Evolutionary conservation across 1,284 basidiomycete species (phyloP).

Genomic region (Melanopsichium pennsylvanicum): DNA sequence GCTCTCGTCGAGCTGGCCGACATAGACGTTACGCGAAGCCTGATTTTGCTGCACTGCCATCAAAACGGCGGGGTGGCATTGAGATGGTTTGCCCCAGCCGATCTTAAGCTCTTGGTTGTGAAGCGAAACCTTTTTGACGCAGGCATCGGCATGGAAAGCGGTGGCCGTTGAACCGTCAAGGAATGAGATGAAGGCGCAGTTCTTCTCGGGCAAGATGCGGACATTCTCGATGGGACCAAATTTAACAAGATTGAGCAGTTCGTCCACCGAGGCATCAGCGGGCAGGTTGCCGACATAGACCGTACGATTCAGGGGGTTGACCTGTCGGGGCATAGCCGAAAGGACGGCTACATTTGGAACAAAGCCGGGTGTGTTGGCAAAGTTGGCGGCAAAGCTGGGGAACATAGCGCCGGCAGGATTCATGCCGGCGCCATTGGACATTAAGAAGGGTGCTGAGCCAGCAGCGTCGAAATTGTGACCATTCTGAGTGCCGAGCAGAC

Average conservation of each 20-base stretch:
- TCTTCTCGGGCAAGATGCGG: slow-evolving; percentile 94
- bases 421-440: slow-evolving; percentile 17
- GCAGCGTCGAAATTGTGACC: slow-evolving; percentile 20
- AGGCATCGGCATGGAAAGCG: slow-evolving; percentile 64
- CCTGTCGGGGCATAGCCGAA: slow-evolving; percentile 26
- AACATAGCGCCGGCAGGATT: slow-evolving; percentile 28
- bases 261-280: slow-evolving; percentile 93
- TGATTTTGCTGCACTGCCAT: slow-evolving; percentile 64
- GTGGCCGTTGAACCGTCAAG: slow-evolving; percentile 58
- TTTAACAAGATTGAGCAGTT: slow-evolving; percentile 94
- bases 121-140: slow-evolving; percentile 62
- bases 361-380: slow-evolving; percentile 27
- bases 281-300: slow-evolving; percentile 98
- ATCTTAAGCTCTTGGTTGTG: slow-evolving; percentile 65
- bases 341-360: slow-evolving; percentile 32
- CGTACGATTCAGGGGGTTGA: slow-evolving; percentile 72
- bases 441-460: slow-evolving; percentile 28
- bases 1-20: slow-evolving; percentile 59
- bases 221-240: slow-evolving; percentile 96
- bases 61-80: slow-evolving; percentile 55
- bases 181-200: slow-evolving; percentile 90
- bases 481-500: slow-evolving; percentile 20
- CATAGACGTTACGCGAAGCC: slow-evolving; percentile 63
- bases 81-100: slow-evolving; percentile 65
- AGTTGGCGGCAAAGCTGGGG: slow-evolving; percentile 34